Conservation (phyloP, 495 filamentous ascomycete genomes). For the Poronia punctata region DNA sequence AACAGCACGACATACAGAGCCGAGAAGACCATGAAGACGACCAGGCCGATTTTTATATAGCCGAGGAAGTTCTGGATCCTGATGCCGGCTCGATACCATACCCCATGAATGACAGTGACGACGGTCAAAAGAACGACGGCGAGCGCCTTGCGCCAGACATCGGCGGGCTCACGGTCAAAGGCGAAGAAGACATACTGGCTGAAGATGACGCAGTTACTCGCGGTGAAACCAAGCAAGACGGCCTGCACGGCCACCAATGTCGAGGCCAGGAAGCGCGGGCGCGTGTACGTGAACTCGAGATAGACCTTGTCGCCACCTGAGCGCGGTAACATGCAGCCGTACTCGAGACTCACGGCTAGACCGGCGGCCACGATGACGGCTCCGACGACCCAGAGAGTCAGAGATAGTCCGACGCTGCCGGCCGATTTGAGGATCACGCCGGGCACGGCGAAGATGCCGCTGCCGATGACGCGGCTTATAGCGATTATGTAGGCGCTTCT, state of each 20-base stretch:
- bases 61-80: conserved; percentile 60
- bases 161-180: conserved; percentile 41
- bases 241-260: conserved; percentile 60
- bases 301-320: conserved; percentile 72
- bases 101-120: conserved; percentile 56
- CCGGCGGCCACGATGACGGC: conserved; percentile 55
- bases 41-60: conserved; percentile 56
- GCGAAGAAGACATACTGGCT: conserved; percentile 63
- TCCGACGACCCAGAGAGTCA: conserved; percentile 59
- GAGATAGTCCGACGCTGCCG: conserved; percentile 59
- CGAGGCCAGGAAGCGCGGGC: conserved; percentile 62
- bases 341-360: conserved; percentile 57
- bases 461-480: conserved; percentile 68
- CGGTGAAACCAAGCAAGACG: conserved; percentile 63
- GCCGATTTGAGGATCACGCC: conserved; percentile 59
- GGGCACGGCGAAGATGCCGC: conserved; percentile 69
- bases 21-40: conserved; percentile 57
- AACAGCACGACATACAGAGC: conserved; percentile 48
- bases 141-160: conserved; percentile 50
- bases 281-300: conserved; percentile 64
- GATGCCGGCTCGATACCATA: conserved; percentile 56
- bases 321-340: conserved; percentile 64
- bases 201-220: conserved; percentile 65
- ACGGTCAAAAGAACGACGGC: conserved; percentile 55
- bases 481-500: conserved; percentile 66